A percentile compares a stretch with the other conserved stretches of the same genome.
phyloP scores from a whole-genome alignment of 2,329 filamentous ascomycete species.

The Hypocrella siamensis region DNA sequence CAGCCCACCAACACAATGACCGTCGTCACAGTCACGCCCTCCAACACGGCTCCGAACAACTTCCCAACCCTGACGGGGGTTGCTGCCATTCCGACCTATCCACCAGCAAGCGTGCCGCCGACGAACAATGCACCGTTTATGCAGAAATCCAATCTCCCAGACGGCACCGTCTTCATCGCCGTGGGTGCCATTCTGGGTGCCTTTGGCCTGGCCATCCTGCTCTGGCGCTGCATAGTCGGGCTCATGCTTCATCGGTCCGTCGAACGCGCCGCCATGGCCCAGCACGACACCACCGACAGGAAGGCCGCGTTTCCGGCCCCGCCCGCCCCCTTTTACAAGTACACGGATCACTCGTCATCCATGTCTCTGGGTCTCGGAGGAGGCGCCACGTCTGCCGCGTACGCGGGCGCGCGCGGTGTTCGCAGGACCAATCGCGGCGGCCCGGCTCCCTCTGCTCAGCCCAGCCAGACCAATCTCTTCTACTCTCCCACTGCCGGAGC shows the following conservation, averaged over 20 bases:
- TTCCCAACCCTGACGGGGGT: slow-evolving; percentile 26
- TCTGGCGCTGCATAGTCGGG: slow-evolving; percentile 77
- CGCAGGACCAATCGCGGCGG: slow-evolving; percentile 37
- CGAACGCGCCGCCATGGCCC: slow-evolving; percentile 64
- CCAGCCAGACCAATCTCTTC: slow-evolving; percentile 62
- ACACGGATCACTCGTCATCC: slow-evolving; percentile 42
- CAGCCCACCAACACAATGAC: too few relatives aligned
- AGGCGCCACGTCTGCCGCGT: slow-evolving; percentile 14
- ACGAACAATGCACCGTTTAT: slow-evolving; percentile 81
- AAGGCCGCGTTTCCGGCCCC: slow-evolving; percentile 46
- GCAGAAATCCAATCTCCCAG: slow-evolving; percentile 69
- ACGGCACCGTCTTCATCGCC: slow-evolving; percentile 91
- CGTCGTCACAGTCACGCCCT: too few relatives aligned
- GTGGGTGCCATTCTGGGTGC: slow-evolving; percentile 81
- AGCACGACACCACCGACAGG: slow-evolving; percentile 55
- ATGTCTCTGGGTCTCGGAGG: slow-evolving; percentile 24
- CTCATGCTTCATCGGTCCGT: slow-evolving; percentile 89
- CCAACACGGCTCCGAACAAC: too few relatives aligned
- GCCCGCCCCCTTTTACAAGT: slow-evolving; percentile 48
- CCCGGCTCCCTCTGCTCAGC: slow-evolving; percentile 36
- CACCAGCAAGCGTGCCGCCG: slow-evolving; percentile 63
- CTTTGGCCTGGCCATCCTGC: slow-evolving; percentile 63
- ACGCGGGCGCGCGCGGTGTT: slow-evolving; percentile 32
- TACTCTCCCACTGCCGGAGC: slow-evolving; percentile 76
- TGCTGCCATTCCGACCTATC: slow-evolving; percentile 38